phyloP scores from a whole-genome alignment of 2,329 filamentous ascomycete genomes.

The Colletotrichum viniferum region DNA sequence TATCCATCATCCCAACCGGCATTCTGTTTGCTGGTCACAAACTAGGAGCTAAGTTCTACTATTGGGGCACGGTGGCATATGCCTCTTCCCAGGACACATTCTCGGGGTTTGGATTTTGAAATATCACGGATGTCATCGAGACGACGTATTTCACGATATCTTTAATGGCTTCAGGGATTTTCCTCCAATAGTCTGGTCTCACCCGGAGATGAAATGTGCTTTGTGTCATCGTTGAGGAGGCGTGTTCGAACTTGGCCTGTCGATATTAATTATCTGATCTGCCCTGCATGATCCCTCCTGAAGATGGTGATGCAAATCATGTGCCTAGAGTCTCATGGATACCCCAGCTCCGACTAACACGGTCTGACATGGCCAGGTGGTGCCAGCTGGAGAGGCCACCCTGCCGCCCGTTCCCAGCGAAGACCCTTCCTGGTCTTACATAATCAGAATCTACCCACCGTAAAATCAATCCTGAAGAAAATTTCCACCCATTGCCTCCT shows the following conservation, averaged over 20 bases:
- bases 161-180: not conserved
- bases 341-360: not conserved
- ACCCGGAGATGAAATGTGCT: not conserved
- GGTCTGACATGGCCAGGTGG: not conserved
- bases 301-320: not conserved
- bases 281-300: not conserved
- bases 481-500: not conserved
- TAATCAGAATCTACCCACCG: not conserved
- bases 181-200: not conserved
- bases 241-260: not conserved
- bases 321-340: not conserved
- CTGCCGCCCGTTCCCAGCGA: not conserved
- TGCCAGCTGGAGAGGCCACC: not conserved
- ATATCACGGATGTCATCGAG: not conserved
- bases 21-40: not conserved
- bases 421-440: not conserved
- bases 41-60: not conserved
- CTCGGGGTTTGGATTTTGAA: not conserved
- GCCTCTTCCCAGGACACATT: not conserved
- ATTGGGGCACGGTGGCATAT: not conserved
- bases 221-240: not conserved
- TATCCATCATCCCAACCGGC: not conserved
- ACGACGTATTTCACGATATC: not conserved
- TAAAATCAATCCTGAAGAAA: not conserved
- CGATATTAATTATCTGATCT: not conserved